These are phyloP conservation scores for Cordia subcordata DNA, from an alignment of 257 asterid species.

Conservation along the genomic window DNA sequence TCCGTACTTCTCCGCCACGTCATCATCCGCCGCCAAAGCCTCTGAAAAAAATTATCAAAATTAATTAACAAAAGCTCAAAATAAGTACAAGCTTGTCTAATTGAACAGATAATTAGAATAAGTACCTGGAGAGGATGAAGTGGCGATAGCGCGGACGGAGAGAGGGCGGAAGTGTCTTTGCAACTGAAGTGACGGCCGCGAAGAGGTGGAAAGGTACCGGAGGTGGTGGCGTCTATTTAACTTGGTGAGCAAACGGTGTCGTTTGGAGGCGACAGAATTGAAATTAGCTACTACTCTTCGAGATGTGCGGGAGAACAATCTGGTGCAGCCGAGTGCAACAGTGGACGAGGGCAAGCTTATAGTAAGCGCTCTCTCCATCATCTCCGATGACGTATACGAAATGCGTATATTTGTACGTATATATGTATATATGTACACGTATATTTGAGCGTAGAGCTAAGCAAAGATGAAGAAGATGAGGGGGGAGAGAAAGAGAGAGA, in stretches of 20 bases:
- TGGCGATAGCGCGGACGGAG: conserved; percentile 62
- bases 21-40: conserved; percentile 67
- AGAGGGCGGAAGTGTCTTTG: conserved; percentile 40
- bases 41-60: conserved; percentile 25
- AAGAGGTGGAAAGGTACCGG: conserved; percentile 36
- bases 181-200: conserved; percentile 40
- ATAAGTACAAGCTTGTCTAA: too few relatives aligned
- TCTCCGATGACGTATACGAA: background rate
- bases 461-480: background rate
- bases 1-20: conserved; percentile 75
- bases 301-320: conserved; percentile 60
- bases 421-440: background rate
- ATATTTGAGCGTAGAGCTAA: background rate
- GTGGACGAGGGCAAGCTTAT: conserved; percentile 61
- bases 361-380: conserved; percentile 76
- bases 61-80: background rate
- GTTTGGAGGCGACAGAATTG: conserved; percentile 25
- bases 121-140: conserved; percentile 53
- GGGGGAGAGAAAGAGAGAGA: conserved; percentile 14
- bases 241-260: conserved; percentile 47
- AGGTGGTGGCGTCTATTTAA: conserved; percentile 37
- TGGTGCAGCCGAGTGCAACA: conserved; percentile 49
- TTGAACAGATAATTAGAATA: background rate
- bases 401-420: conserved; percentile 3
- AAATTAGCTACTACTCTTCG: conserved; percentile 33